Evolutionary conservation across 305 asterid species (phyloP).

Genomic region (Fraxinus angustifolia): DNA sequence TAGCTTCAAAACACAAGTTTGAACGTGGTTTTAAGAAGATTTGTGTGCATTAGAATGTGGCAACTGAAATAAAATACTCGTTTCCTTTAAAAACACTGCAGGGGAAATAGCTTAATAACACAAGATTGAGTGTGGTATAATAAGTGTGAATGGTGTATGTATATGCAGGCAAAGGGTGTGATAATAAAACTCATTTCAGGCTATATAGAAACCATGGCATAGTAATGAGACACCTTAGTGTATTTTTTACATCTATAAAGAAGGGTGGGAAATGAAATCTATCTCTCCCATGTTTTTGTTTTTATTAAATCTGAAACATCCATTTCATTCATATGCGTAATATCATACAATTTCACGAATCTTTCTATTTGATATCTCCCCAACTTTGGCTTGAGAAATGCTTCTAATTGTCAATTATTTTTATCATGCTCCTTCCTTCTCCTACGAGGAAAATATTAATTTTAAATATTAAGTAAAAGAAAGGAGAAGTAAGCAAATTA

Average conservation of each 20-base stretch:
- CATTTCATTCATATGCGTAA: not conserved
- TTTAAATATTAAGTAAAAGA: not conserved
- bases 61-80: slow-evolving; percentile 1
- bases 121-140: not conserved
- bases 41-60: not conserved
- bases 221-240: not conserved
- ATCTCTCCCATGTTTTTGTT: not conserved
- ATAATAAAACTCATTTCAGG: not conserved
- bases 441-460: not conserved
- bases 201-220: not conserved
- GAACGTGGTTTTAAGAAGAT: not conserved
- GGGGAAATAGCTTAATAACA: not conserved
- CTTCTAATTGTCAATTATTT: not conserved
- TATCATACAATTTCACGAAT: not conserved
- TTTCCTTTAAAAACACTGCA: not conserved
- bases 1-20: not conserved
- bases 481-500: not conserved
- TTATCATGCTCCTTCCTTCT: not conserved
- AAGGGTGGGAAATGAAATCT: not conserved
- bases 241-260: not conserved
- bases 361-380: not conserved
- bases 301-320: not conserved
- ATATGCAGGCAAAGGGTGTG: not conserved
- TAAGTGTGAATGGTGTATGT: not conserved
- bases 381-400: not conserved